Conservation (phyloP, 352 stramenopile species). For the Phytophthora pinifolia region DNA sequence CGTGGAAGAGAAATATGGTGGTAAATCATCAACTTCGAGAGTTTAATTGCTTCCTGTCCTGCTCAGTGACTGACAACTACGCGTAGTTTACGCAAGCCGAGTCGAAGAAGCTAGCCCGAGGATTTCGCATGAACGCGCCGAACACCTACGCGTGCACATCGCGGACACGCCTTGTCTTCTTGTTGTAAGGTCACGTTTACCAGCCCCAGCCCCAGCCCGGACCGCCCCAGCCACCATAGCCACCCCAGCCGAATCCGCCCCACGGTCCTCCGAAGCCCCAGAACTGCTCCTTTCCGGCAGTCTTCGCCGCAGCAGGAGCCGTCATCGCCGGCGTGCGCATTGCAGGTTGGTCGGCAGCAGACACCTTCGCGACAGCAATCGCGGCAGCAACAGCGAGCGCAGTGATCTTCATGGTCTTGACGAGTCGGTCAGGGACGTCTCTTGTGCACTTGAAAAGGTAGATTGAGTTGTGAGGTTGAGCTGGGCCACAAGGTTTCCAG, state of each 20-base stretch:
- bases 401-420: conserved; percentile 20
- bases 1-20: too few species aligned
- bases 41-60: too few species aligned
- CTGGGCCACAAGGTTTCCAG: too few species aligned
- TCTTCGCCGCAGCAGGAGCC: not conserved
- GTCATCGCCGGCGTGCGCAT: conserved; percentile 3
- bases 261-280: conserved; percentile 12
- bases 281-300: conserved; percentile 13
- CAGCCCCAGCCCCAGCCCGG: too few species aligned
- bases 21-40: too few species aligned
- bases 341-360: conserved; percentile 22
- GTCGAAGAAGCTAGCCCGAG: too few species aligned
- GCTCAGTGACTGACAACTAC: too few species aligned
- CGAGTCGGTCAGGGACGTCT: not conserved
- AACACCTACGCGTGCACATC: too few species aligned
- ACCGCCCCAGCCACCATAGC: conserved; percentile 9
- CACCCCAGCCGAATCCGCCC: conserved; percentile 8
- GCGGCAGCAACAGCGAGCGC: conserved; percentile 12
- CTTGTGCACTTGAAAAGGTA: conserved; percentile 6
- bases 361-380: conserved; percentile 15
- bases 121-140: too few species aligned
- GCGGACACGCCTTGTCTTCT: too few species aligned
- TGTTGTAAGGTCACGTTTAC: too few species aligned
- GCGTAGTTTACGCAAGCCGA: too few species aligned
- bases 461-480: conserved; percentile 8